Base-by-base conservation (phyloP, 140 eudicot species). In the Erigeron philadelphicus region DNA sequence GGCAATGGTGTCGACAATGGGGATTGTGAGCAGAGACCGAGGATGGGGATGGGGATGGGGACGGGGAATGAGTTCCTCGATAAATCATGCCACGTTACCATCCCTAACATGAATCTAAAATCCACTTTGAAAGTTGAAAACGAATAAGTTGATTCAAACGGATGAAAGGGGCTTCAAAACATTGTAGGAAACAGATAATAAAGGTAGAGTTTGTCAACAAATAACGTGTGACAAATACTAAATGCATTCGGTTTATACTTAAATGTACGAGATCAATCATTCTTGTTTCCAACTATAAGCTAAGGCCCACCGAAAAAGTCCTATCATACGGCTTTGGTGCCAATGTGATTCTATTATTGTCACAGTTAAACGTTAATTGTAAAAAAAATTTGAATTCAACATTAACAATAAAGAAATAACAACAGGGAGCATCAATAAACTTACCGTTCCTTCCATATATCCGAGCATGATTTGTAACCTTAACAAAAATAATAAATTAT, bases 401-500 rank as follows among this genome's bases (percentile, higher is more conserved):
- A 16, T n/a, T 40, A 16, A 52, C 57, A 4, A 17, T 7, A 1
- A 66, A 72, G 5, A 2, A 2, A 31, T 31, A 31, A 31, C 38
- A 31, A 31, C 38, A 53, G 59, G 16, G 11, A 53, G 53, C 8
- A 11, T 8, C 6, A 57, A n/a, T 56, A 11, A 6, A 63, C 84
- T 43, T 66, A 87, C 97, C 97, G 13, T 90, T 90, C 74, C 81
- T 68, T 49, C 97, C 97, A 70, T 90, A 87, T 44, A 78, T 78
- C 81, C 94, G 85, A 48, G 80, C 87, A 80, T 90, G 85, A 43
- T 81, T 84, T 11, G 85, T 81, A 70, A 87, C 94, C 97, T 90
- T 78, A 42, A 77, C 72, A 55, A 47, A 8, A 18, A 48, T 1
- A 31, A 31, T 31, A 3, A 31, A 2, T 31, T 31, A 31, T 31